Evolutionary conservation across 1,139 yeast genomes (phyloP), one percentile per base, ranked within the genome.

Genomic region (Candida sojae): DNA sequence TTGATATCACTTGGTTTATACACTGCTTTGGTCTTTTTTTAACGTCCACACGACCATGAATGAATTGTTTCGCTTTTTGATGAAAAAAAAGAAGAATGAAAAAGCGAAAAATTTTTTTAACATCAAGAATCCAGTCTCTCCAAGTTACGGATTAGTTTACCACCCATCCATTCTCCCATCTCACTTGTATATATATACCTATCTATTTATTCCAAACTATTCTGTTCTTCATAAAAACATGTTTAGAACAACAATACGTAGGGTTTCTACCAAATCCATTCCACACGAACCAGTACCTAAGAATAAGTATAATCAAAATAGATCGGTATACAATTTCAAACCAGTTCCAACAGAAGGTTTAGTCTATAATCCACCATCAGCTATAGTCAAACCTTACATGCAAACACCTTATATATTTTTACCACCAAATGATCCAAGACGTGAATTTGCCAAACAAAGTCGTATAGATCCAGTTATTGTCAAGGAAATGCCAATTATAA

Each of bases 341-440:
- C 80, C 80, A 5, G 62, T 59, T 39, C 64, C 66, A 35, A 65
- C 71, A 6, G 67, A 65, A 47, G 79, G 79, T 4, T 62, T 75
- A 47, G 68, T 75, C 28, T 66, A 67, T 55, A 69, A 67, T 48
- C 78, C 78, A 11, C 75, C 78, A 45, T 58, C 71, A 44, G 57
- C 71, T 33, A 57, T 65, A 38, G 41, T 53, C 29, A 52, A 58
- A 23, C 67, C 72, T 29, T 57, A 60, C 9, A 57, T 66, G 46
- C 64, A 61, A 49, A 89, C 96, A 0, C 96, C 96, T 32, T 78
- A 77, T 53, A 83, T 84, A 4, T 89, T 89, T 62, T 68, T 89
- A 47, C 96, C 96, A 3, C 59, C 67, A 2, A 59, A 66, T 7
- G 95, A 88, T 60, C 82, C 82, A 31, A 78, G 96, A 58, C 76